These are phyloP conservation scores for Escovopsis sp. DNA, from an alignment of 2,329 filamentous ascomycete species.

Conservation along the genomic window DNA sequence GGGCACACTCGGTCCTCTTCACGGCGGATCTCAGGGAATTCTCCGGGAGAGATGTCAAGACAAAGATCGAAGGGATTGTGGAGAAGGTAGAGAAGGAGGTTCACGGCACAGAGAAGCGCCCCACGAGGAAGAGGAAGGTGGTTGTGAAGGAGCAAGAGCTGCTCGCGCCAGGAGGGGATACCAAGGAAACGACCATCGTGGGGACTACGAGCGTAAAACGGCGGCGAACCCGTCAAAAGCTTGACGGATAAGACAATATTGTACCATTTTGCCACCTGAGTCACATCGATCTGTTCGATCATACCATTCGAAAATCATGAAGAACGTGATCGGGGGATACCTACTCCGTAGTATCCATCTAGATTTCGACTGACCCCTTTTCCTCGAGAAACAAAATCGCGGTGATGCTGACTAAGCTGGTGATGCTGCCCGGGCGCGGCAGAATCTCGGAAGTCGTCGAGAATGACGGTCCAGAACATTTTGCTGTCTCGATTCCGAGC, in stretches of 20 bases:
- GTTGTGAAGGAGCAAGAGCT: slow-evolving; percentile 6
- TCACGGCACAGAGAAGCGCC: slow-evolving; percentile 5
- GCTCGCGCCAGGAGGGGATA: slow-evolving; percentile 10
- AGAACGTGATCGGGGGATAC: too few relatives aligned
- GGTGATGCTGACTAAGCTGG: not conserved
- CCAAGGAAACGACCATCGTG: slow-evolving; percentile 8
- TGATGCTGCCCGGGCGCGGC: slow-evolving; percentile 8
- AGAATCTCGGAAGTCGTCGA: slow-evolving; percentile 15
- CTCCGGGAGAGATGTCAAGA: slow-evolving; percentile 36
- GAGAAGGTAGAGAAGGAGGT: not conserved
- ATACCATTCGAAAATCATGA: not conserved
- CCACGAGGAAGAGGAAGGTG: slow-evolving; percentile 10
- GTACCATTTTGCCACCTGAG: too few relatives aligned
- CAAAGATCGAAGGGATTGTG: slow-evolving; percentile 6
- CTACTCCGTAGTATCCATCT: too few relatives aligned
- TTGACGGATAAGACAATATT: too few relatives aligned
- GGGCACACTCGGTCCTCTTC: slow-evolving; percentile 95
- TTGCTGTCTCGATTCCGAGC: slow-evolving; percentile 14
- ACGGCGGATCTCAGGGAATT: slow-evolving; percentile 84
- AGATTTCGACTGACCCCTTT: not conserved
- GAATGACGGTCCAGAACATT: slow-evolving; percentile 12
- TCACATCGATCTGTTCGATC: not conserved
- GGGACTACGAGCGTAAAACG: slow-evolving; percentile 13
- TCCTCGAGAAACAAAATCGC: not conserved
- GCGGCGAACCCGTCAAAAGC: slow-evolving; percentile 10